Conservation (phyloP, 2,329 filamentous ascomycete species). For the Nemania sp. region DNA sequence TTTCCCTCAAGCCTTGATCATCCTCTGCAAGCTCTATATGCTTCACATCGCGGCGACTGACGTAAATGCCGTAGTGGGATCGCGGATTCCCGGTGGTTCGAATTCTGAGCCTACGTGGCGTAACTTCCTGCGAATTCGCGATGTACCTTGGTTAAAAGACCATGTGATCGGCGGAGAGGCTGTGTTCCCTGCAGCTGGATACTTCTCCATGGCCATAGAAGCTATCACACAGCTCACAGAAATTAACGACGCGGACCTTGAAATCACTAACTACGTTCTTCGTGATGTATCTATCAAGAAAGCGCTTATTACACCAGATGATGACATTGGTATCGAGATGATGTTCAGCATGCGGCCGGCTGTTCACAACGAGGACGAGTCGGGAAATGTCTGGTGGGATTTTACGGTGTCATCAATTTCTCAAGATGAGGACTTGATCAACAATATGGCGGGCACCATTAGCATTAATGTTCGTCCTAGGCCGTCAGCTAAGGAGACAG, state of each 20-base stretch:
- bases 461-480: neutral
- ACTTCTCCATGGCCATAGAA: slow-evolving; percentile 12
- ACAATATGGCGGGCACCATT: neutral
- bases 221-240: slow-evolving; percentile 2
- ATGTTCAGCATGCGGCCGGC: slow-evolving; percentile 5
- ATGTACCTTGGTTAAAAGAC: slow-evolving; percentile 16
- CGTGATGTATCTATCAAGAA: slow-evolving; percentile 29
- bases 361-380: neutral
- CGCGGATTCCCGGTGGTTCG: neutral
- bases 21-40: too few species aligned
- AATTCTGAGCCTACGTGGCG: neutral
- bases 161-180: slow-evolving; percentile 1
- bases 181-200: slow-evolving; percentile 12
- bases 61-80: too few species aligned
- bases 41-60: too few species aligned
- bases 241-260: neutral
- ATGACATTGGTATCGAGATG: slow-evolving; percentile 27
- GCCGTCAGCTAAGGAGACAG: too few species aligned
- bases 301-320: slow-evolving; percentile 29
- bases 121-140: slow-evolving; percentile 12
- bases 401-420: neutral
- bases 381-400: neutral
- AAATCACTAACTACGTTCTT: slow-evolving; percentile 9
- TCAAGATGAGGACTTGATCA: neutral
- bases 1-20: too few species aligned